Base-by-base conservation (phyloP, 805 yeast genomes). In the Yarrowia sp. region DNA sequence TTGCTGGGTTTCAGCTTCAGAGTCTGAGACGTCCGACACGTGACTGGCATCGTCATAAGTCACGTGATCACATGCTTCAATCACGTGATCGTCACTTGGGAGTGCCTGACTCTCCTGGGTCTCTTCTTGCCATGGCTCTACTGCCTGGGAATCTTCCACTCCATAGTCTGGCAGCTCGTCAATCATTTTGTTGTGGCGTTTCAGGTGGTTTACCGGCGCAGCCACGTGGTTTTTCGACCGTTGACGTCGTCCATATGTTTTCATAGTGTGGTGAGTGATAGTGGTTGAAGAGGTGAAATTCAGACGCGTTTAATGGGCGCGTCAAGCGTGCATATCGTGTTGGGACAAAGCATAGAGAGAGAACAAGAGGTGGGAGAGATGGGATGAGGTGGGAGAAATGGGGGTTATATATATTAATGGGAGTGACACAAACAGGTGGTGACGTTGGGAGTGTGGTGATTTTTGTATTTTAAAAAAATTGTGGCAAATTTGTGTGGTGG, bases 111-210 rank as follows among this genome's bases (percentile, higher is more conserved):
- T 22, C 2, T 28, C 31, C 13, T 17, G 41, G 8, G 31, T 18
- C 31, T 38, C 60, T 1, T 15, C 22, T 17, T 35, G 7, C 61
- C 61, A 55, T 1, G 47, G 38, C 18, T 39, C 61, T 0, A 55
- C 61, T 5, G 61, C 42, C 47, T 55, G 61, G 8, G 38, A 31
- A n/a, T 55, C 61, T 10, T 55, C 61, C 1, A 31, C 61, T 31
- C 42, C 47, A 11, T 15, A 8, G 28, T 10, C 28, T 5, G 61
- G 61, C 2, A 55, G 17, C 4, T 55, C 47, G 4, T 15, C 47
- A 7, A 55, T 18, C 8, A 39, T 22, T 8, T 28, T 31, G 31
- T 41, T 31, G 7, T n/a, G 22, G 15, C 61, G 61, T 0, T 55
- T 39, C 31, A 55, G 47, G 13, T 31, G 61, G 61, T 55, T 55